A percentile compares a stretch with the other conserved stretches of the same genome.
Evolutionary conservation across 2,329 filamentous ascomycete genomes (phyloP).

Genomic region (Apiospora aurea): DNA sequence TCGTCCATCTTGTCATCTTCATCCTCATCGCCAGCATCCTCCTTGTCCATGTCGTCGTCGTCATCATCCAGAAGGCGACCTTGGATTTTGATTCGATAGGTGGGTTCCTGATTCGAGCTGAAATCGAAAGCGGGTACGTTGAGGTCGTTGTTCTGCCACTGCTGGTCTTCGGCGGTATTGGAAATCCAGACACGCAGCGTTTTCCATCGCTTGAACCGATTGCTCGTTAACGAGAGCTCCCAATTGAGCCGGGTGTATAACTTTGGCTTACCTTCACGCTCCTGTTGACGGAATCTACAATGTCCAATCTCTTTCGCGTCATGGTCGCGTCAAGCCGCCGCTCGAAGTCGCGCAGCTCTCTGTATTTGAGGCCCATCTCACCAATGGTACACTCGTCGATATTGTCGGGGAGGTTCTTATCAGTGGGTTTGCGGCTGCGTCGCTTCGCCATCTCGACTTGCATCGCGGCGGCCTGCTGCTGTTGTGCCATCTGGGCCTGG

Average conservation of each 20-base stretch:
- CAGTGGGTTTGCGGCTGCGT: constrained; percentile 87
- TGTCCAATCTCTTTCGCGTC: constrained; percentile 91
- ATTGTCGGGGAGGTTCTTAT: constrained; percentile 92
- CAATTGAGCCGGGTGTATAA: not conserved
- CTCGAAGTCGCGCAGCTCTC: constrained; percentile 84
- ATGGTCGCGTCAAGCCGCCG: constrained; percentile 89
- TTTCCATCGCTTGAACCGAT: constrained; percentile 68
- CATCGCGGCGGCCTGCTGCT: constrained; percentile 59
- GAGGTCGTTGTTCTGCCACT: constrained; percentile 79
- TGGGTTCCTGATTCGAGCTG: constrained; percentile 76
- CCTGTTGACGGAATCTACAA: constrained; percentile 80
- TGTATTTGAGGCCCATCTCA: constrained; percentile 83
- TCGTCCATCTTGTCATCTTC: constrained; percentile 67
- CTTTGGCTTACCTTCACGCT: constrained; percentile 67
- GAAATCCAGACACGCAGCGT: constrained; percentile 93
- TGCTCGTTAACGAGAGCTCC: constrained; percentile 3
- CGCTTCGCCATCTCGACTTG: constrained; percentile 75
- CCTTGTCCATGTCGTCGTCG: constrained; percentile 52
- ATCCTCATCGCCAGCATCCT: constrained; percentile 55
- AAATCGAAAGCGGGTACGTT: constrained; percentile 84
- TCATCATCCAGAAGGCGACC: constrained; percentile 80
- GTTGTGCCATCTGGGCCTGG: constrained; percentile 59
- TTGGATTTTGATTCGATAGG: constrained; percentile 91
- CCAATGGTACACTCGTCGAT: constrained; percentile 84
- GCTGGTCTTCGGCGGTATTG: constrained; percentile 93